Evolutionary conservation across 2,329 filamentous ascomycete genomes (phyloP).

Genomic region (Dactylellina parvicollis): DNA sequence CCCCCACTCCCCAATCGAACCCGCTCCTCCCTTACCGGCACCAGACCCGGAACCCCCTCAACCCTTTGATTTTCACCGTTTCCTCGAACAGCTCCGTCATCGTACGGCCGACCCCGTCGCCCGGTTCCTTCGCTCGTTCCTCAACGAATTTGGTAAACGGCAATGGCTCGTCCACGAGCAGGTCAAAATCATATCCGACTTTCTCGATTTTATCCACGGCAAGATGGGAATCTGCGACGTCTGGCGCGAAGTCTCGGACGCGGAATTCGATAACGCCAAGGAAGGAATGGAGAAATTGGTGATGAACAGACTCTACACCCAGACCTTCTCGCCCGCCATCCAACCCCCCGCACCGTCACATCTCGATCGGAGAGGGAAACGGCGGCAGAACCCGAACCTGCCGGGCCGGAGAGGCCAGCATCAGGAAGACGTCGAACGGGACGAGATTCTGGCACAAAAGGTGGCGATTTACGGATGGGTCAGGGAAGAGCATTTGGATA

Average conservation of each 20-base stretch:
- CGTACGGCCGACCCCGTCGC: conserved; percentile 98
- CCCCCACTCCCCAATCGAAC: conserved; percentile 37
- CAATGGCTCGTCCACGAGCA: conserved; percentile 99
- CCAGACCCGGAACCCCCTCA: conserved; percentile 65
- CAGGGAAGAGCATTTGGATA: conserved; percentile 90
- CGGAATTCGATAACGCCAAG: conserved; percentile 96
- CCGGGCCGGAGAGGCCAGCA: conserved; percentile 93
- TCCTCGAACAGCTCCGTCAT: conserved; percentile 93
- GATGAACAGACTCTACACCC: conserved; percentile 95
- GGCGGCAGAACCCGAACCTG: conserved; percentile 17
- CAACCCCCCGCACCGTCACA: conserved; percentile 77
- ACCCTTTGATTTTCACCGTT: conserved; percentile 96
- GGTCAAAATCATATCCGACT: conserved; percentile 98
- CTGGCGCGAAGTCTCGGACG: conserved; percentile 93
- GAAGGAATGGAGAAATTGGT: conserved; percentile 99
- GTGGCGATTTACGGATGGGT: conserved; percentile 98
- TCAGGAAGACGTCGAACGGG: conserved; percentile 95
- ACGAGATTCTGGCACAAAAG: conserved; percentile 95
- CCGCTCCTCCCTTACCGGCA: conserved; percentile 65
- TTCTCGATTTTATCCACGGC: conserved; percentile 93
- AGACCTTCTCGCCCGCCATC: conserved; percentile 96
- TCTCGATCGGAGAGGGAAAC: conserved; percentile 75
- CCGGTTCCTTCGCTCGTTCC: conserved; percentile 91
- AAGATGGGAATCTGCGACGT: conserved; percentile 98
- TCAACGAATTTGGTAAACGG: conserved; percentile 93